Conservation (phyloP, 2,329 filamentous ascomycete species). For the Xylaria sp. region DNA sequence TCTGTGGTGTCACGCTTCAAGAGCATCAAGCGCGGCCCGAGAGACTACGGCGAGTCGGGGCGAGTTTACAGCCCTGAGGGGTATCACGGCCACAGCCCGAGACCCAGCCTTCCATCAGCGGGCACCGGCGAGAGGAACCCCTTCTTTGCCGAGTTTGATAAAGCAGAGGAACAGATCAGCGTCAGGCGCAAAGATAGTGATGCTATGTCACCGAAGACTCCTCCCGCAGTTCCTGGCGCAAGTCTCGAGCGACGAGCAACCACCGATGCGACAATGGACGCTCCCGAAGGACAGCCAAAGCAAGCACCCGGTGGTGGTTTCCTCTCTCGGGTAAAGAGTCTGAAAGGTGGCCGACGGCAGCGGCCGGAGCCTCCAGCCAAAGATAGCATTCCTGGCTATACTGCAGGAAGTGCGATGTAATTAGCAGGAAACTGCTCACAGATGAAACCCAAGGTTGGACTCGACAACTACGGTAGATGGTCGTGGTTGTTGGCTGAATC, state of each 20-base stretch:
- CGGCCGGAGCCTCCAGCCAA: slow-evolving; percentile 44
- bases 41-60: slow-evolving; percentile 63
- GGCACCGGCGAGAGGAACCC: slow-evolving; percentile 67
- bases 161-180: slow-evolving; percentile 57
- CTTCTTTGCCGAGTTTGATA: slow-evolving; percentile 80
- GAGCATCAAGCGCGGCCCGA: slow-evolving; percentile 74
- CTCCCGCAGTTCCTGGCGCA: slow-evolving; percentile 51
- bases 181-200: slow-evolving; percentile 48
- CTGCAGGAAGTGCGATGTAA: slow-evolving; percentile 34
- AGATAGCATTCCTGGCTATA: slow-evolving; percentile 26
- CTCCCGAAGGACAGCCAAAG: slow-evolving; percentile 49
- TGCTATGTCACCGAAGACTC: slow-evolving; percentile 53
- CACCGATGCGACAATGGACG: slow-evolving; percentile 54
- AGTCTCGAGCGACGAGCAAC: slow-evolving; percentile 70
- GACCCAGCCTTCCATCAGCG: slow-evolving; percentile 44
- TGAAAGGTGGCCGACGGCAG: slow-evolving; percentile 72
- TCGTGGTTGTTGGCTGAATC: too few species aligned
- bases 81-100: slow-evolving; percentile 44
- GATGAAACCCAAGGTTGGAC: neutral
- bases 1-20: slow-evolving; percentile 91
- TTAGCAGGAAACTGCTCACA: neutral
- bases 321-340: slow-evolving; percentile 78
- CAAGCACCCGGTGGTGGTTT: slow-evolving; percentile 62
- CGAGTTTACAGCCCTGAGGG: slow-evolving; percentile 64
- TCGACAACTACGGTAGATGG: neutral